A percentile compares a stretch with the other conserved stretches of the same genome.
These are phyloP conservation scores for Pyronema omphalodes DNA, from an alignment of 495 filamentous ascomycete genomes.

Conservation along the genomic window DNA sequence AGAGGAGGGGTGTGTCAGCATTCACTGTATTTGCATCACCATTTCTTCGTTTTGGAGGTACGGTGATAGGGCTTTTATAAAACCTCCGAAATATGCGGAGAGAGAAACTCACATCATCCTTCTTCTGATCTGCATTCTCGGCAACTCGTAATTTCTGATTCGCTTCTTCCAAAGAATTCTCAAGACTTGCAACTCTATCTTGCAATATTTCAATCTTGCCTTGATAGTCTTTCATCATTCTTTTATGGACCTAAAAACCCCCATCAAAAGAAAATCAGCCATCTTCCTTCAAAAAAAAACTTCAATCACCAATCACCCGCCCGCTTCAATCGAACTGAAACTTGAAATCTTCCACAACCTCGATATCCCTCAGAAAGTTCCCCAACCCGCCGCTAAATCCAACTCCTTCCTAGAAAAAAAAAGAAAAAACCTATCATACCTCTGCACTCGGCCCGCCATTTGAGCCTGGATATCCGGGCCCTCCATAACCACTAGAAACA, in stretches of 20 bases:
- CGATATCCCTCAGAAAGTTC: too few species aligned
- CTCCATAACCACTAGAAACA: slow-evolving; percentile 7
- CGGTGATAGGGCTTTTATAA: background rate
- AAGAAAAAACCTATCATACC: too few species aligned
- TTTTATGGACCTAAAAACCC: slow-evolving; percentile 40
- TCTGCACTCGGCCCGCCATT: too few species aligned
- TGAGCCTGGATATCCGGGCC: too few species aligned
- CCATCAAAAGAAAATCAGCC: too few species aligned
- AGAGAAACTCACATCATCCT: slow-evolving; percentile 29
- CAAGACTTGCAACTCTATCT: slow-evolving; percentile 53
- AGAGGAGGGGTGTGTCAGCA: background rate
- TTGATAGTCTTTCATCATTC: slow-evolving; percentile 56
- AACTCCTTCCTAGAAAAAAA: too few species aligned
- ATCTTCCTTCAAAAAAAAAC: too few species aligned
- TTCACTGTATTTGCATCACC: slow-evolving; percentile 28
- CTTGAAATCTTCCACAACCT: too few species aligned
- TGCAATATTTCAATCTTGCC: slow-evolving; percentile 54
- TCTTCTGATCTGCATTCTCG: slow-evolving; percentile 25
- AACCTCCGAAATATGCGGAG: background rate
- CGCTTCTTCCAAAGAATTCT: slow-evolving; percentile 38
- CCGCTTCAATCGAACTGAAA: too few species aligned
- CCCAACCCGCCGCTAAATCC: too few species aligned
- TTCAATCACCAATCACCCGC: too few species aligned
- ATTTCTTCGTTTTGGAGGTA: slow-evolving; percentile 22
- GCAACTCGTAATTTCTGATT: slow-evolving; percentile 34